These are phyloP conservation scores for Sarocladiaceae sp. DNA, from an alignment of 2,329 filamentous ascomycete species.

Conservation along the genomic window DNA sequence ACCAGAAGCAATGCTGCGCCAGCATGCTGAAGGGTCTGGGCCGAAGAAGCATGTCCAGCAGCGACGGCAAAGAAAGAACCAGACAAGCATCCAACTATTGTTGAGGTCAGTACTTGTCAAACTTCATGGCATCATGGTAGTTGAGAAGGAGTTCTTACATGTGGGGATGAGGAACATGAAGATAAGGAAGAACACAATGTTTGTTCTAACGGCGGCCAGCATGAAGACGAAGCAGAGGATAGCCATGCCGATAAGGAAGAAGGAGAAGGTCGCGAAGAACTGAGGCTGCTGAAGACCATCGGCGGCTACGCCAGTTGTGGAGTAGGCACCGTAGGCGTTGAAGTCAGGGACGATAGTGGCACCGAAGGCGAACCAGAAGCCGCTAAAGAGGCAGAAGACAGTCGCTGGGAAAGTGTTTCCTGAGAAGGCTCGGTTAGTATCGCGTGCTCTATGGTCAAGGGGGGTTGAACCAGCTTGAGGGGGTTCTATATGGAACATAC, in stretches of 20 bases:
- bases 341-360: conserved; percentile 42
- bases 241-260: conserved; percentile 57
- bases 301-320: conserved; percentile 20
- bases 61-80: conserved; percentile 23
- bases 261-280: conserved; percentile 45
- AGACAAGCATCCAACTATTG: conserved; percentile 20
- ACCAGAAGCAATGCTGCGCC: conserved; percentile 20
- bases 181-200: conserved; percentile 56
- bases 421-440: conserved; percentile 9
- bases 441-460: not conserved
- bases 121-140: not conserved
- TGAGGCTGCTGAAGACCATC: conserved; percentile 34
- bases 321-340: conserved; percentile 35
- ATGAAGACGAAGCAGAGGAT: conserved; percentile 55
- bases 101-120: not conserved
- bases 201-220: conserved; percentile 59
- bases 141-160: conserved; percentile 18
- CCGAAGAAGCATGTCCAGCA: conserved; percentile 12
- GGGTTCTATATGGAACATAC: conserved; percentile 16
- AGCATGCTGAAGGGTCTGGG: conserved; percentile 19
- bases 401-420: conserved; percentile 48
- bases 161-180: conserved; percentile 46
- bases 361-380: conserved; percentile 46
- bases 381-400: conserved; percentile 41
- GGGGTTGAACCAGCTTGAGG: too few relatives aligned